Evolutionary conservation across 371 early-diverging fungal genomes (phyloP).

Genomic region (Zopfochytrium polystomum): DNA sequence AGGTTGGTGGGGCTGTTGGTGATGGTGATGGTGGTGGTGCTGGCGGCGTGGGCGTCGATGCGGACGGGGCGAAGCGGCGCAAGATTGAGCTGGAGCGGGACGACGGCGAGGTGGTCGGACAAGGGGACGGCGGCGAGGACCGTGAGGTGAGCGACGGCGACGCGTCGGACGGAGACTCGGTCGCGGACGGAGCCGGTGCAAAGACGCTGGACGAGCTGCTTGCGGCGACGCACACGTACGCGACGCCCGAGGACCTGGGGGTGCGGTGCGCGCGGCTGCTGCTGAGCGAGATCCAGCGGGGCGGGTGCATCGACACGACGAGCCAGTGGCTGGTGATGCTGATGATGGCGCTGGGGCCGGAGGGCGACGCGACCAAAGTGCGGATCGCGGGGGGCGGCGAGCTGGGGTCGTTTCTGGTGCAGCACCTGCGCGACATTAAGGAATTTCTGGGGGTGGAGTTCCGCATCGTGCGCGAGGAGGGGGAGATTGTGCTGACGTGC

Average conservation of each 20-base stretch:
- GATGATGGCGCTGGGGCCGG: conserved; percentile 83
- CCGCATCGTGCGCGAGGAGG: conserved; percentile 62
- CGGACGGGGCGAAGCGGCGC: too few species aligned
- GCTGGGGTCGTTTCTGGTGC: conserved; percentile 83
- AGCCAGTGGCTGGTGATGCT: conserved; percentile 85
- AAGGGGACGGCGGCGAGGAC: neutral
- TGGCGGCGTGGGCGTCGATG: too few species aligned
- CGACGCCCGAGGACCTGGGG: conserved; percentile 86
- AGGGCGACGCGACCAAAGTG: conserved; percentile 92
- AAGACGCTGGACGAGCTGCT: conserved; percentile 46
- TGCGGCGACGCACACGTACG: conserved; percentile 44
- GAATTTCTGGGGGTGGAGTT: conserved; percentile 85
- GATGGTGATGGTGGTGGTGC: conserved; percentile 14
- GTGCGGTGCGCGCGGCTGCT: conserved; percentile 69
- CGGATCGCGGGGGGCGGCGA: conserved; percentile 79
- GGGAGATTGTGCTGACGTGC: conserved; percentile 71
- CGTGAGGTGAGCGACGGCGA: conserved; percentile 5
- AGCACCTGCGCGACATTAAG: conserved; percentile 85
- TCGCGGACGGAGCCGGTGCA: conserved; percentile 44
- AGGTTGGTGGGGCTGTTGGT: neutral
- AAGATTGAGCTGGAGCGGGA: conserved; percentile 5
- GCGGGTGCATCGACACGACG: conserved; percentile 85
- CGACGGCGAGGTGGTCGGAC: conserved; percentile 1
- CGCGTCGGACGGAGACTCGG: conserved; percentile 40
- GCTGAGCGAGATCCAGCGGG: conserved; percentile 77